phyloP scores from a whole-genome alignment of 2,329 filamentous ascomycete genomes.

The Neopestalotiopsis sp. region DNA sequence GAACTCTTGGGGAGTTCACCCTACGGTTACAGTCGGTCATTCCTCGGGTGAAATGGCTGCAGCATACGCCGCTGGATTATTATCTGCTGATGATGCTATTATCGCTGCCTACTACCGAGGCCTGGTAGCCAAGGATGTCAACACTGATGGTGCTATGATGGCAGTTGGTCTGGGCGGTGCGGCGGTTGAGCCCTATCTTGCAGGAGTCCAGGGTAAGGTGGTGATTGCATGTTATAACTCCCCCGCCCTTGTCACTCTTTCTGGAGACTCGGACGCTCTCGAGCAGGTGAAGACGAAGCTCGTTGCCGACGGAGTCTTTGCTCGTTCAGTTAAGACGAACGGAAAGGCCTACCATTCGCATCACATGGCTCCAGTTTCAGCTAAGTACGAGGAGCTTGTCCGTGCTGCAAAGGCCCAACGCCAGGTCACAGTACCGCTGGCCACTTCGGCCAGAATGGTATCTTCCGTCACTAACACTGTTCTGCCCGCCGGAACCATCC shows the following conservation, averaged over 20 bases:
- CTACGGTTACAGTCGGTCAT: constrained; percentile 42
- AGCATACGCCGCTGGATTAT: constrained; percentile 49
- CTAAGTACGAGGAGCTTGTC: constrained; percentile 13
- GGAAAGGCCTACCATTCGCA: constrained; percentile 45
- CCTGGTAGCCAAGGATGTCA: constrained; percentile 5
- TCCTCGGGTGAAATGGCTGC: constrained; percentile 50
- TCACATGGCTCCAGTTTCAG: constrained; percentile 30
- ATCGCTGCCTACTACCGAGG: neutral
- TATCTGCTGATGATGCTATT: constrained; percentile 33
- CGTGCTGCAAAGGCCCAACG: neutral
- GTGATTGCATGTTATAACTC: constrained; percentile 46
- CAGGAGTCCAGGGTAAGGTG: constrained; percentile 44
- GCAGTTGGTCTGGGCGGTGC: constrained; percentile 34
- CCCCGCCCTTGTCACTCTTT: constrained; percentile 52
- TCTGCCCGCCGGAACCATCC: no score
- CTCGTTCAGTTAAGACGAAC: constrained; percentile 50
- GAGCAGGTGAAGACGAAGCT: constrained; percentile 40
- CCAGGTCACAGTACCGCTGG: neutral
- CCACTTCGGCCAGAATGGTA: constrained; percentile 22
- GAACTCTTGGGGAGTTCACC: constrained; percentile 39
- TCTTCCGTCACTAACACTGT: constrained; percentile 29
- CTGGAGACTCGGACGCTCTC: constrained; percentile 49
- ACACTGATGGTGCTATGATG: constrained; percentile 33
- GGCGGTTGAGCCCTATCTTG: constrained; percentile 29
- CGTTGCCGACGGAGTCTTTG: constrained; percentile 44